phyloP scores from a whole-genome alignment of 441 rosid species.

The Croton laevigatus region DNA sequence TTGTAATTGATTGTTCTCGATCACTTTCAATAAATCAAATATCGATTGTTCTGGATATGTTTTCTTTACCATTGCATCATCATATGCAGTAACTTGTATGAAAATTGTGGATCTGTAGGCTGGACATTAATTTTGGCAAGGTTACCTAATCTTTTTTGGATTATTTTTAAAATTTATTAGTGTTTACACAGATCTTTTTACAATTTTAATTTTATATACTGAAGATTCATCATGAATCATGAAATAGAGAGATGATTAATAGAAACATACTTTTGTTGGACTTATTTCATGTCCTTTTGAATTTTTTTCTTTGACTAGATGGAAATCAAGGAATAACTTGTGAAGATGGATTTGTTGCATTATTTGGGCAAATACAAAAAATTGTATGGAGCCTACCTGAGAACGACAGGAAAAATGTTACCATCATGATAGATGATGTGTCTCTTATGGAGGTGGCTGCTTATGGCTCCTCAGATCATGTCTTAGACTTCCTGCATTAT shows the following conservation, averaged over 20 bases:
- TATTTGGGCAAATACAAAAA: slow-evolving; percentile 54
- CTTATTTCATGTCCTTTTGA: slow-evolving; percentile 15
- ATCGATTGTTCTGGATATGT: neutral
- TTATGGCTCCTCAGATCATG: slow-evolving; percentile 53
- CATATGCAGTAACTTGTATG: neutral
- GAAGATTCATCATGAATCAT: neutral
- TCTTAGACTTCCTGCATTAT: slow-evolving; percentile 79
- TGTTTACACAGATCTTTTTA: neutral
- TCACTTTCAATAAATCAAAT: too few relatives aligned
- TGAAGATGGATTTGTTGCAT: slow-evolving; percentile 38
- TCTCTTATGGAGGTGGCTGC: slow-evolving; percentile 82
- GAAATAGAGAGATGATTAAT: neutral
- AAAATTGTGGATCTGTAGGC: neutral
- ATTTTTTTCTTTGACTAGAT: slow-evolving; percentile 32
- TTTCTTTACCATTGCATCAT: neutral
- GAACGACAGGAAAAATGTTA: slow-evolving; percentile 35
- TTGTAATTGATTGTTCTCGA: neutral
- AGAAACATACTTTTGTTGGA: slow-evolving; percentile 12
- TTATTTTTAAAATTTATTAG: neutral
- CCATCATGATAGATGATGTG: slow-evolving; percentile 85
- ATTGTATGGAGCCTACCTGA: slow-evolving; percentile 41
- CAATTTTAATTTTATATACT: neutral
- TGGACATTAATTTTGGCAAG: neutral
- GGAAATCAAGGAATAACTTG: slow-evolving; percentile 37
- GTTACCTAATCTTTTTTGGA: neutral